These are phyloP conservation scores for Corymbia maculata DNA, from an alignment of 345 rosid genomes.

Conservation along the genomic window DNA sequence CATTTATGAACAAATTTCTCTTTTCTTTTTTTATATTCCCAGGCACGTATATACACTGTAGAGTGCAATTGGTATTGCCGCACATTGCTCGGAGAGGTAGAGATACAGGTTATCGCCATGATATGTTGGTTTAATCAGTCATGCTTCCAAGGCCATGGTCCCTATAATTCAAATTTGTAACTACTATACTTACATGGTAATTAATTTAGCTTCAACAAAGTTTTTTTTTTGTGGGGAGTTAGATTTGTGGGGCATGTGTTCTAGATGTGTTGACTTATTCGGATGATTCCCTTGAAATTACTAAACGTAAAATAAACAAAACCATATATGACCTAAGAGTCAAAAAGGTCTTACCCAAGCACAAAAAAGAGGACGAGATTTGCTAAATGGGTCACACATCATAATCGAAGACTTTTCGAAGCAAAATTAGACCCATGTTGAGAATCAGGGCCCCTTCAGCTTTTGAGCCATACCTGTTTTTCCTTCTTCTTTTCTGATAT, in stretches of 20 bases:
- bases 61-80: not conserved
- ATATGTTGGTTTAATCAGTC: not conserved
- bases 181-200: not conserved
- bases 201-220: not conserved
- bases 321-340: not conserved
- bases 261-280: not conserved
- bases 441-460: not conserved
- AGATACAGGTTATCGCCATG: not conserved
- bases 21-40: not conserved
- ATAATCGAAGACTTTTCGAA: not conserved
- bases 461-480: not conserved
- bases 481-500: not conserved
- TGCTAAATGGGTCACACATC: not conserved
- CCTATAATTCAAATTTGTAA: not conserved
- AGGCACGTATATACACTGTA: not conserved
- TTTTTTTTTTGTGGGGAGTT: not conserved
- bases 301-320: not conserved
- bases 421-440: not conserved
- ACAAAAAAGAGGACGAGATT: not conserved
- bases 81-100: rapidly evolving
- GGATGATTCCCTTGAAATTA: not conserved
- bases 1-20: not conserved
- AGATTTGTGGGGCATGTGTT: not conserved
- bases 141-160: not conserved
- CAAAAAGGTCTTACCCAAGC: not conserved